Evolutionary conservation across 2,329 filamentous ascomycete genomes (phyloP).

Genomic region (Epichloe elymi): DNA sequence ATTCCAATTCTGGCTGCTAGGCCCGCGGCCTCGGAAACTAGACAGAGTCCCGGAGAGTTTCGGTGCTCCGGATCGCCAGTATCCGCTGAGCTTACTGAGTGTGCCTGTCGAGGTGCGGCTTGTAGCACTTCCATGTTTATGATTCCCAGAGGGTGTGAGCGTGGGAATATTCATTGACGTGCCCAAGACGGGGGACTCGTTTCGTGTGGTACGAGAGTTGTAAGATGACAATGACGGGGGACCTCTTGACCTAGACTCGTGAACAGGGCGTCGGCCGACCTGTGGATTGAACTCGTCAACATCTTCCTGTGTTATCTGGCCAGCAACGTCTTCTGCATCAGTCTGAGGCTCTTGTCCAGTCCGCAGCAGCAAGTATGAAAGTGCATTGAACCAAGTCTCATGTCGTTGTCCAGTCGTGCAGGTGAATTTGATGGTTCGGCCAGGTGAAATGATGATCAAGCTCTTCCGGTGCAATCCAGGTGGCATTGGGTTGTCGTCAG

Average conservation of each 20-base stretch:
- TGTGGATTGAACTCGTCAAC: slow-evolving; percentile 73
- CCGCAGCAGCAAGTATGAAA: slow-evolving; percentile 81
- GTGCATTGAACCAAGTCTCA: slow-evolving; percentile 96
- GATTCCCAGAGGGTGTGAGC: slow-evolving; percentile 35
- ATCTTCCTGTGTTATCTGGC: slow-evolving; percentile 46
- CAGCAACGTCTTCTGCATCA: slow-evolving; percentile 45
- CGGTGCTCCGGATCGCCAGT: slow-evolving; percentile 38
- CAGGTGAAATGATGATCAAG: slow-evolving; percentile 77
- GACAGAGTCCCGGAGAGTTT: slow-evolving; percentile 35
- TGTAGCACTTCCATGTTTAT: slow-evolving; percentile 17
- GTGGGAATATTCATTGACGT: slow-evolving; percentile 42
- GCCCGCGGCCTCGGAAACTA: slow-evolving; percentile 39
- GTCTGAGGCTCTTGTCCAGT: slow-evolving; percentile 52
- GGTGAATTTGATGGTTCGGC: slow-evolving; percentile 83
- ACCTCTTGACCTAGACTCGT: slow-evolving; percentile 35
- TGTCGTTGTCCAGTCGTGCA: slow-evolving; percentile 87
- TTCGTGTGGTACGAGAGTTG: slow-evolving; percentile 58
- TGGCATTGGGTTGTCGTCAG: slow-evolving; percentile 89
- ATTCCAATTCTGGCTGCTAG: slow-evolving; percentile 28
- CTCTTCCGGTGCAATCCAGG: slow-evolving; percentile 92
- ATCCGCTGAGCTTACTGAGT: slow-evolving; percentile 45
- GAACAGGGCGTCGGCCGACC: slow-evolving; percentile 22
- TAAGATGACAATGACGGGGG: slow-evolving; percentile 66
- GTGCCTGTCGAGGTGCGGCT: slow-evolving; percentile 30
- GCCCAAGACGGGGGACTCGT: slow-evolving; percentile 44